Percentiles rank a stretch among this genome's conserved stretches.
Conservation (phyloP, 495 filamentous ascomycete genomes). For the Talaromyces wortmannii region DNA sequence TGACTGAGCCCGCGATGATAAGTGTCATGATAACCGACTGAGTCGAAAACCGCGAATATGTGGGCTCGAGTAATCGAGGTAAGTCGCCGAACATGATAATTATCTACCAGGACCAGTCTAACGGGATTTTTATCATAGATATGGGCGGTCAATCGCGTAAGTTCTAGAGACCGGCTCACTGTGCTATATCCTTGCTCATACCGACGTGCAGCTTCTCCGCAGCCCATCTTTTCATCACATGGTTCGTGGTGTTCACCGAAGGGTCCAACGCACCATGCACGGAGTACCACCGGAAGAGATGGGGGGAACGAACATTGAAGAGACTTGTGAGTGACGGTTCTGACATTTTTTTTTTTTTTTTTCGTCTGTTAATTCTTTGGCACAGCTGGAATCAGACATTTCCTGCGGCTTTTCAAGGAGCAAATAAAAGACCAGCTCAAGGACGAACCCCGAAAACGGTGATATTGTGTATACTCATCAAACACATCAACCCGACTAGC, state of each 20-base stretch:
- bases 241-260: conserved; percentile 49
- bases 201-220: conserved; percentile 41
- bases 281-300: conserved; percentile 52
- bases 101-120: no score
- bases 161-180: not conserved
- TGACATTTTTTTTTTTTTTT: not conserved
- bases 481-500: not conserved
- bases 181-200: not conserved
- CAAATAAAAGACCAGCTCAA: conserved; percentile 53
- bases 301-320: conserved; percentile 48
- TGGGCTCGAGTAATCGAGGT: conserved; percentile 36
- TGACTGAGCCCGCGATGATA: not conserved
- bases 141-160: conserved; percentile 36
- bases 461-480: not conserved
- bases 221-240: conserved; percentile 54
- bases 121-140: conserved; percentile 12
- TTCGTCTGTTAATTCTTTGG: conserved; percentile 6
- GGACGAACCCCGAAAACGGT: conserved; percentile 27
- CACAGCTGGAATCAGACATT: conserved; percentile 29
- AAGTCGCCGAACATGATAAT: conserved; percentile 3
- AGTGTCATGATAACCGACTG: not conserved
- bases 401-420: conserved; percentile 49
- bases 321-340: conserved; percentile 28
- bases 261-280: conserved; percentile 42
- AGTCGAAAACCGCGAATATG: not conserved